phyloP scores from a whole-genome alignment of 495 filamentous ascomycete species.

The Neurospora tetrasperma region DNA sequence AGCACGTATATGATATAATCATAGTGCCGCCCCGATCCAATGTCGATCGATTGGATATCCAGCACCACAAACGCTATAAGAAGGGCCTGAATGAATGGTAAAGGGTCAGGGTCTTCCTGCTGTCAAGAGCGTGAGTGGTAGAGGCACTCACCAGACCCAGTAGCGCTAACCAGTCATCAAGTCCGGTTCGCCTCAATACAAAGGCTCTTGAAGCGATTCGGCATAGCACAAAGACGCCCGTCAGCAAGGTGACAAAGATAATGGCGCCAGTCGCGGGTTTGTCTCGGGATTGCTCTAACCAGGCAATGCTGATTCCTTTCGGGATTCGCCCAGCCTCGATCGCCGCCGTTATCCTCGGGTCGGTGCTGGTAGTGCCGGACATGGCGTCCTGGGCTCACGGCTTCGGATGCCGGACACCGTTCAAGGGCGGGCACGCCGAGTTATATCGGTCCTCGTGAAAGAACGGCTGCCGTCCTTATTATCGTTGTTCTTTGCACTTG shows the following conservation, averaged over 20 bases:
- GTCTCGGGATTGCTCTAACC: constrained; percentile 32
- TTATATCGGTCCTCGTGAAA: neutral
- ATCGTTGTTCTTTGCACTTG: neutral
- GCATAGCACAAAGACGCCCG: constrained; percentile 19
- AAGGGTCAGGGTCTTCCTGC: neutral
- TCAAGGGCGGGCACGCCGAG: neutral
- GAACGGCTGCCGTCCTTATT: neutral
- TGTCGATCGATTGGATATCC: constrained; percentile 30
- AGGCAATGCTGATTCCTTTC: constrained; percentile 22
- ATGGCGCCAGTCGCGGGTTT: constrained; percentile 29
- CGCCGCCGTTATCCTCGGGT: constrained; percentile 5
- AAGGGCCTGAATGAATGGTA: constrained; percentile 8
- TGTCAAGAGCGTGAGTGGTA: neutral
- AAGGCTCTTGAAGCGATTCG: constrained; percentile 28
- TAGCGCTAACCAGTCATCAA: constrained; percentile 30
- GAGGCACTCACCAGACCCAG: constrained; percentile 24
- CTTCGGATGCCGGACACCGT: neutral
- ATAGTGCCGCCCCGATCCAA: constrained; percentile 38
- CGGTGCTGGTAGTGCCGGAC: neutral
- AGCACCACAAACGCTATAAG: constrained; percentile 32
- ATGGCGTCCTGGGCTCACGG: neutral
- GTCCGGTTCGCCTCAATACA: constrained; percentile 24
- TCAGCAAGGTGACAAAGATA: constrained; percentile 28
- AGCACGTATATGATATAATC: constrained; percentile 40
- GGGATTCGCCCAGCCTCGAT: constrained; percentile 20